These are phyloP conservation scores for Tephrocybe sp. DNA, from an alignment of 768 basidiomycete species.

Conservation along the genomic window DNA sequence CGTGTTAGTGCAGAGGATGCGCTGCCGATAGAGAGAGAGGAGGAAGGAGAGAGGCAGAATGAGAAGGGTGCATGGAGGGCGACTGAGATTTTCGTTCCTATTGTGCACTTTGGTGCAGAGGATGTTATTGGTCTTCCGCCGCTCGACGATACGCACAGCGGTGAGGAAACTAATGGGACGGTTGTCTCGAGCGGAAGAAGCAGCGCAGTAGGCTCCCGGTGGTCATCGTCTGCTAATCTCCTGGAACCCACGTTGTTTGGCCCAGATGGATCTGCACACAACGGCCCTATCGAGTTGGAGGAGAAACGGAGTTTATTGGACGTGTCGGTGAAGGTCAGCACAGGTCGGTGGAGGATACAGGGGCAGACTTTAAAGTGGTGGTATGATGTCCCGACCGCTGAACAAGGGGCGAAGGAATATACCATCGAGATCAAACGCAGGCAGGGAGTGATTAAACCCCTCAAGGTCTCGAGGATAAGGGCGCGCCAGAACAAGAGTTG, in stretches of 20 bases:
- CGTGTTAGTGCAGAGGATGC: slow-evolving; percentile 59
- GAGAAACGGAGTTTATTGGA: slow-evolving; percentile 31
- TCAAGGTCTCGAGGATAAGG: slow-evolving; percentile 1
- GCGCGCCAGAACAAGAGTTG: slow-evolving; percentile 6
- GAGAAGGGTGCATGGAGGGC: slow-evolving; percentile 36
- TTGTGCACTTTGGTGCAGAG: slow-evolving; percentile 78
- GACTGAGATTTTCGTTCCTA: slow-evolving; percentile 92
- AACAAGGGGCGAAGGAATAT: slow-evolving; percentile 30
- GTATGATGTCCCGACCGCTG: slow-evolving; percentile 42
- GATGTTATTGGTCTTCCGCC: slow-evolving; percentile 7
- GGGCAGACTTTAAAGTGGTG: slow-evolving; percentile 54
- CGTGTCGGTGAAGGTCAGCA: slow-evolving; percentile 41
- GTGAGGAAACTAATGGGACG: slow-evolving; percentile 16
- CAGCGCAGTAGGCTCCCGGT: slow-evolving; percentile 14
- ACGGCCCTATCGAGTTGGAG: background rate
- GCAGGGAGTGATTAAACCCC: slow-evolving; percentile 26
- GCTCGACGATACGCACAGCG: slow-evolving; percentile 4
- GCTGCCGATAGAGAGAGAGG: slow-evolving; percentile 22
- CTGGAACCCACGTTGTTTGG: slow-evolving; percentile 3
- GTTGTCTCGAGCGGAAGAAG: slow-evolving; percentile 8
- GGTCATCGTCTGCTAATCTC: slow-evolving; percentile 15
- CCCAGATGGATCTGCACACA: background rate
- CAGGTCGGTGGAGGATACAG: slow-evolving; percentile 39
- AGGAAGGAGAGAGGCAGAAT: slow-evolving; percentile 22
- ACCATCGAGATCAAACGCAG: slow-evolving; percentile 32